phyloP scores from a whole-genome alignment of 192 early-diverging fungal species.

The Dimargaris verticillata region DNA sequence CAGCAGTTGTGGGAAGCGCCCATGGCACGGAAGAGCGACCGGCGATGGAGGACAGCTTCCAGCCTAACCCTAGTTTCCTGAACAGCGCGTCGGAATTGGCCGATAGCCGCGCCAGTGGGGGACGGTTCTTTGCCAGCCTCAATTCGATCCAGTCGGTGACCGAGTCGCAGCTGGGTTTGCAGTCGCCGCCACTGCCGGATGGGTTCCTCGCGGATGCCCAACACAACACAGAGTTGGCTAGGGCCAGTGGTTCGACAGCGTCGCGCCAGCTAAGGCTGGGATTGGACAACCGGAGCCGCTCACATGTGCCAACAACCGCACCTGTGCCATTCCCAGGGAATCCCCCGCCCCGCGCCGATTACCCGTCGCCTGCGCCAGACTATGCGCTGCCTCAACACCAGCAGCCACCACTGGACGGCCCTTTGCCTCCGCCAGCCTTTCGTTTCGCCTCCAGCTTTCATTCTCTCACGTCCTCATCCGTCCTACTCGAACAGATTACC shows the following conservation, averaged over 20 bases:
- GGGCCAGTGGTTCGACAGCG: no score
- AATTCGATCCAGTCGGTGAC: conserved; percentile 6
- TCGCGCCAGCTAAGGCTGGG: neutral
- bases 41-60: conserved; percentile 10
- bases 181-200: neutral
- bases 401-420: neutral
- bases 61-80: conserved; percentile 3
- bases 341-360: neutral
- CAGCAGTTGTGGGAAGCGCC: no score
- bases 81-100: conserved; percentile 6
- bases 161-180: neutral
- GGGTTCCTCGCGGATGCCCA: neutral
- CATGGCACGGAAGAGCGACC: no score
- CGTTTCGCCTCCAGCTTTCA: neutral
- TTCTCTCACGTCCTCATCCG: neutral
- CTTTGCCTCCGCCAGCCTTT: neutral
- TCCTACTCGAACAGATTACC: conserved; percentile 8
- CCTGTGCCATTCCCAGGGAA: neutral
- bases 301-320: neutral
- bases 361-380: neutral
- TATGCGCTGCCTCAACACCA: neutral
- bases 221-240: no score
- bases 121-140: conserved; percentile 7
- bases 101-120: neutral
- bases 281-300: neutral